Evolutionary conservation across 2,329 filamentous ascomycete species (phyloP), one percentile per base, ranked within the genome.

Genomic region (Graphiopsis chlorocephala): DNA sequence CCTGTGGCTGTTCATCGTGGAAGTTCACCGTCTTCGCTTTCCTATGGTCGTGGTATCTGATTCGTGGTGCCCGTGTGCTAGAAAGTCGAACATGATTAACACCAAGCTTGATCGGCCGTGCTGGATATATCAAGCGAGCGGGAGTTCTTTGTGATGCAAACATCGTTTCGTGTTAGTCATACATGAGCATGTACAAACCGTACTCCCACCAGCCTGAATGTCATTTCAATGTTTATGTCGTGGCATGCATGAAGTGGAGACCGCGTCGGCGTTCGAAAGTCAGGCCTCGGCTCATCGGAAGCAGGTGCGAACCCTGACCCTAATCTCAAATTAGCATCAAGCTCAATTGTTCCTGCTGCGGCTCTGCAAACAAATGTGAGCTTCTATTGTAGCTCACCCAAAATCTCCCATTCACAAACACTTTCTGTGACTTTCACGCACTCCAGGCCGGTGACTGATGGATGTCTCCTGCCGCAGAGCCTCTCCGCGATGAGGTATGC

Each of bases 401-500:
- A 53, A 25, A 10, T 15, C 4, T 56, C 29, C 35, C 29, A 29
- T 48, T 29, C 28, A 35, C 45, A 25, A 50, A 61, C 45, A 61
- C 28, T 5, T 38, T n/a, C 29, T 17, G 53, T 53, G 28, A 20
- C 28, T 53, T 28, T 29, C 26, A 28, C 26, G 48, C 38, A 28
- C 38, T 47, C 35, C 25, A 59, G 20, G 47, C 25, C 53, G 53
- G 29, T 33, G 42, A 29, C 45, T 23, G 53, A 84, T 87, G 86
- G 79, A 90, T 90, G 87, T 88, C 86, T 79, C 80, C 81, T 75
- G 81, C 82, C 71, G 83, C 85, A 70, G 81, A 84, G 76, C 85
- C 86, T 77, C 84, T 90, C 73, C 88, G 88, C 78, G 86, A 90
- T 88, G 87, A 90, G 83, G 86, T 88, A 78, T 61, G 73, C 23